phyloP scores from a whole-genome alignment of 2,329 filamentous ascomycete species.

The Cladobotryum mycophilum region DNA sequence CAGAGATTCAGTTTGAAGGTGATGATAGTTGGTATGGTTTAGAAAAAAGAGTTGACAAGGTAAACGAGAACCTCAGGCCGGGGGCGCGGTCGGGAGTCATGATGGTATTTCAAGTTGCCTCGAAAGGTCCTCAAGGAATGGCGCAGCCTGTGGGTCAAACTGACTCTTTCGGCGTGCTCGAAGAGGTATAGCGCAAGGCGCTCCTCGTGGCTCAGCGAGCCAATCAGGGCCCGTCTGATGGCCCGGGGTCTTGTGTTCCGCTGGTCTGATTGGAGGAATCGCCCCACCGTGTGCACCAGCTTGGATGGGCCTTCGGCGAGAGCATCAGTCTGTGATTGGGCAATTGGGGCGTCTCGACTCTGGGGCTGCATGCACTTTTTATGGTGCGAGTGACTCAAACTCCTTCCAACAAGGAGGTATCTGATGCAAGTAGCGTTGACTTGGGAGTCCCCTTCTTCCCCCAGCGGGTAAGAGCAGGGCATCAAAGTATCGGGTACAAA shows the following conservation, averaged over 20 bases:
- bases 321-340: slow-evolving; percentile 24
- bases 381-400: slow-evolving; percentile 26
- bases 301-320: slow-evolving; percentile 30
- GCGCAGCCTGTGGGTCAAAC: slow-evolving; percentile 26
- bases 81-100: slow-evolving; percentile 29
- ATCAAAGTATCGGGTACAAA: not conserved
- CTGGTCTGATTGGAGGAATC: slow-evolving; percentile 20
- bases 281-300: slow-evolving; percentile 23
- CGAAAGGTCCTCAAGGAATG: slow-evolving; percentile 18
- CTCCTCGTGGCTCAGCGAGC: slow-evolving; percentile 11
- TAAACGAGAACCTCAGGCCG: slow-evolving; percentile 22
- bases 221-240: slow-evolving; percentile 20
- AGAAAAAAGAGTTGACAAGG: slow-evolving; percentile 1
- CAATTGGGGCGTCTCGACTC: slow-evolving; percentile 17
- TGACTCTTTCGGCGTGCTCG: slow-evolving; percentile 41
- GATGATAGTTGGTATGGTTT: not conserved
- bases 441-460: too few relatives aligned
- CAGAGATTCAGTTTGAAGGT: not conserved
- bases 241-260: slow-evolving; percentile 9
- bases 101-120: slow-evolving; percentile 30
- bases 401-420: not conserved
- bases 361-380: slow-evolving; percentile 12
- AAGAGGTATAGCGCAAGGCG: slow-evolving; percentile 28
- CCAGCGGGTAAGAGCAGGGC: too few relatives aligned
- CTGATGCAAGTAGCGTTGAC: not conserved